phyloP scores from a whole-genome alignment of 345 rosid species.

The Combretum micranthum region DNA sequence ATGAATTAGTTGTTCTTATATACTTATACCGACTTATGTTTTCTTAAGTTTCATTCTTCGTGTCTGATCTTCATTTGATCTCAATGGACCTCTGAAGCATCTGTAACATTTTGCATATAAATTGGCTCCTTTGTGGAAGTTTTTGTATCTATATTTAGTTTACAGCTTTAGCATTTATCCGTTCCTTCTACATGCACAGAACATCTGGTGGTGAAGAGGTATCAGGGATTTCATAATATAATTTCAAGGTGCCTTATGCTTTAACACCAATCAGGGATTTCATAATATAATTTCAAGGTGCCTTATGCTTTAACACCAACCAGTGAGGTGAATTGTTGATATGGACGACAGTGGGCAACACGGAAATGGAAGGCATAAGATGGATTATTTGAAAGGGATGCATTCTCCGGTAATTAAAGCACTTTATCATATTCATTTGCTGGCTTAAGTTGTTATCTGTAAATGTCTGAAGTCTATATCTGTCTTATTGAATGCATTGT shows the following conservation, averaged over 20 bases:
- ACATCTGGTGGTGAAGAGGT: too few species aligned
- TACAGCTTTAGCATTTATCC: too few species aligned
- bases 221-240: too few species aligned
- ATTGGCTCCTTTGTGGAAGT: too few species aligned
- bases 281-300: background rate
- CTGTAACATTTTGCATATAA: too few species aligned
- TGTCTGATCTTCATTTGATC: too few species aligned
- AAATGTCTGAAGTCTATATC: constrained; percentile 6
- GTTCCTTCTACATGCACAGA: too few species aligned
- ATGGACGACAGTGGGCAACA: constrained; percentile 73
- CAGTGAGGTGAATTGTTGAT: constrained; percentile 9
- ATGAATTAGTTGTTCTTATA: too few species aligned
- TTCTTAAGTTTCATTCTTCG: too few species aligned
- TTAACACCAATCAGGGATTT: background rate
- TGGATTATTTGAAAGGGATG: constrained; percentile 54
- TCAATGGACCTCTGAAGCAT: too few species aligned
- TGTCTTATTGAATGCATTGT: constrained; percentile 13
- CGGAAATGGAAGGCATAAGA: constrained; percentile 57
- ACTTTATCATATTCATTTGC: background rate
- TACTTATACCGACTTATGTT: too few species aligned
- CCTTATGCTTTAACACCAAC: constrained; percentile 5
- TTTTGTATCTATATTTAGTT: too few species aligned
- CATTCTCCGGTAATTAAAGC: constrained; percentile 40
- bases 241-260: constrained; percentile 2
- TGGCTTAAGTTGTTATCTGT: constrained; percentile 4